phyloP scores from a whole-genome alignment of 2,329 filamentous ascomycete genomes.

The Byssoonygena ceratinophila region DNA sequence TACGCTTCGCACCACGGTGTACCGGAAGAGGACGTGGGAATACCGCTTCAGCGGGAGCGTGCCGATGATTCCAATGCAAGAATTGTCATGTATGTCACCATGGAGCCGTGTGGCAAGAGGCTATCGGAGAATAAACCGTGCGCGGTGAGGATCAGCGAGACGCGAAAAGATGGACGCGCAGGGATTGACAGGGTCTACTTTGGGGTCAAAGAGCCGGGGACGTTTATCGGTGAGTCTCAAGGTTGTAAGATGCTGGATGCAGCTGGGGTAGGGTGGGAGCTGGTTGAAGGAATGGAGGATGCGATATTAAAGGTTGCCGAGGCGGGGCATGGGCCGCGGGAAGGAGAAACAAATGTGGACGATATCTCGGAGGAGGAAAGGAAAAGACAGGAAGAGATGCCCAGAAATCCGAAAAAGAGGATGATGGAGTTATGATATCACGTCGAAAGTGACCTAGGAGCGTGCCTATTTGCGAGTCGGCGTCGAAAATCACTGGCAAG shows the following conservation, averaged over 20 bases:
- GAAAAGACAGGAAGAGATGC: slow-evolving; percentile 28
- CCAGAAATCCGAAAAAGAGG: slow-evolving; percentile 39
- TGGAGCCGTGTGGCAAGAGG: slow-evolving; percentile 49
- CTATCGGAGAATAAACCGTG: slow-evolving; percentile 44
- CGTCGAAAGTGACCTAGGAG: no score
- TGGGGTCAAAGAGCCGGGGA: slow-evolving; percentile 79
- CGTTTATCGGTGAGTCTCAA: slow-evolving; percentile 73
- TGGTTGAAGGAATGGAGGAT: slow-evolving; percentile 63
- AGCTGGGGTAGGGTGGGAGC: slow-evolving; percentile 62
- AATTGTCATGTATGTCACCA: slow-evolving; percentile 73
- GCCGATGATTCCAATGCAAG: slow-evolving; percentile 31
- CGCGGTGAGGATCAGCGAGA: slow-evolving; percentile 61
- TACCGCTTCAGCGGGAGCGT: slow-evolving; percentile 28
- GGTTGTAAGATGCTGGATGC: slow-evolving; percentile 60
- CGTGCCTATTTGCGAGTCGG: no score
- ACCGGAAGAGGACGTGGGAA: slow-evolving; percentile 27
- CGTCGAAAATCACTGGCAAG: no score
- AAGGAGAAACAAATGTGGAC: slow-evolving; percentile 27
- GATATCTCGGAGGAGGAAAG: slow-evolving; percentile 33
- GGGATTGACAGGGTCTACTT: slow-evolving; percentile 71
- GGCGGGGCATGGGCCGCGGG: slow-evolving; percentile 55
- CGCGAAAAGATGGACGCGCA: slow-evolving; percentile 22
- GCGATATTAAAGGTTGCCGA: slow-evolving; percentile 75
- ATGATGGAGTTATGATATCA: slow-evolving; percentile 32
- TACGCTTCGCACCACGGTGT: slow-evolving; percentile 30